Evolutionary conservation across 176 grass and related monocot species (phyloP).

Genomic region (maize (Zea mays)): DNA sequence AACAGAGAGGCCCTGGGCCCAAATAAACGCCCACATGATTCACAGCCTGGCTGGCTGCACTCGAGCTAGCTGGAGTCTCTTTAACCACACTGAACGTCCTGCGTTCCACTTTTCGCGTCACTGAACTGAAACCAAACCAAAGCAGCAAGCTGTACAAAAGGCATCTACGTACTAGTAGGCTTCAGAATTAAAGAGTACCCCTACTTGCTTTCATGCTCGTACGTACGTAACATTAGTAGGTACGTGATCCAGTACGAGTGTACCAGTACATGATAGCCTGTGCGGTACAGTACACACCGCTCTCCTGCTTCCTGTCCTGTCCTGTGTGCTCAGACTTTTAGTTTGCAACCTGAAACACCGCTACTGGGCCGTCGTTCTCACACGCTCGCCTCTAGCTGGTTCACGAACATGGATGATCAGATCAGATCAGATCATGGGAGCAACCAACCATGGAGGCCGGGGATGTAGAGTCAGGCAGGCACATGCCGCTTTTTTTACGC

Average conservation of each 20-base stretch:
- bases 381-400: not conserved
- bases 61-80: not conserved
- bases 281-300: no score
- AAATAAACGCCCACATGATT: not conserved
- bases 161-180: not conserved
- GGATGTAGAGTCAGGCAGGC: not conserved
- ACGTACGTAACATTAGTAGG: not conserved
- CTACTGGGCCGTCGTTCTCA: not conserved
- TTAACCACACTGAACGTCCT: not conserved
- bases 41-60: not conserved
- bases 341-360: not conserved
- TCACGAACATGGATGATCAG: not conserved
- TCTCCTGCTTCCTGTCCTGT: no score
- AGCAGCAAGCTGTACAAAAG: not conserved
- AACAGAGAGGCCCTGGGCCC: no score
- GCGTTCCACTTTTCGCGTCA: not conserved
- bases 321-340: not conserved
- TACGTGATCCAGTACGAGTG: no score
- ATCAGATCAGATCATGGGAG: no score
- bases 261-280: no score
- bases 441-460: not conserved
- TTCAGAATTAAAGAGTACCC: not conserved
- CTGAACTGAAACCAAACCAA: constrained; percentile 1
- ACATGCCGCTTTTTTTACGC: not conserved
- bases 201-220: constrained; percentile 9